Base-by-base conservation (phyloP, 2,329 filamentous ascomycete genomes). In the Emergomyces pasteurianus region DNA sequence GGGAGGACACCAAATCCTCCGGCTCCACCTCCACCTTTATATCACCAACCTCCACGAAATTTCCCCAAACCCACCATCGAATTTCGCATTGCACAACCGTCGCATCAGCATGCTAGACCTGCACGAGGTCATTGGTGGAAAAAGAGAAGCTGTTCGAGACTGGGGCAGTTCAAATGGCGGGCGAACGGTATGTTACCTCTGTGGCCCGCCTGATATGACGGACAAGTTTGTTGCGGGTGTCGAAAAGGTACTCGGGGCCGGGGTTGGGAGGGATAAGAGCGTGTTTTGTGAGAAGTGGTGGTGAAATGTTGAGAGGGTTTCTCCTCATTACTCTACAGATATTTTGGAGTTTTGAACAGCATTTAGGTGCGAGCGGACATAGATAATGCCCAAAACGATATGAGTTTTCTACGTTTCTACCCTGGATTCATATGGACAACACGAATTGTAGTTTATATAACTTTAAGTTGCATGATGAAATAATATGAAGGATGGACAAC, bases 171-270 rank as follows among this genome's bases (percentile, higher is more conserved):
- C 65, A 57, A 65, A 69, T 0, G 71, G 73, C 1, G 36, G 18
- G 18, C 54, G 40, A 57, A 78, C 79, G 0, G 76, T 86, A 3
- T 82, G 84, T 14, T 90, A 89, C 70, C 73, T 90, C 0, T 90
- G 87, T 67, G 87, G 87, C 0, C 81, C 86, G 16, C 85, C 84
- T 12, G 66, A 67, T 2, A 89, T 89, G 86, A 89, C 86, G 1
- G 87, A 90, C 69, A 78, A 81, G 57, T 79, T 88, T 65, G 83
- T 86, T 0, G 72, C 75, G 23, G 62, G 69, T 18, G 66, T 77
- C 10, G 68, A 67, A 43, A 65, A 62, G 0, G 64, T 73, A 2
- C 72, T 79, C 23, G 77, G 75, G 0, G 75, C 59, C 21, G 50
- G 47, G 40, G 21, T 26, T 8, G 61, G 83, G 67, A 72, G 77